These are phyloP conservation scores for Vitis hybrid DNA, from an alignment of 177 flowering plant species.

Conservation along the genomic window DNA sequence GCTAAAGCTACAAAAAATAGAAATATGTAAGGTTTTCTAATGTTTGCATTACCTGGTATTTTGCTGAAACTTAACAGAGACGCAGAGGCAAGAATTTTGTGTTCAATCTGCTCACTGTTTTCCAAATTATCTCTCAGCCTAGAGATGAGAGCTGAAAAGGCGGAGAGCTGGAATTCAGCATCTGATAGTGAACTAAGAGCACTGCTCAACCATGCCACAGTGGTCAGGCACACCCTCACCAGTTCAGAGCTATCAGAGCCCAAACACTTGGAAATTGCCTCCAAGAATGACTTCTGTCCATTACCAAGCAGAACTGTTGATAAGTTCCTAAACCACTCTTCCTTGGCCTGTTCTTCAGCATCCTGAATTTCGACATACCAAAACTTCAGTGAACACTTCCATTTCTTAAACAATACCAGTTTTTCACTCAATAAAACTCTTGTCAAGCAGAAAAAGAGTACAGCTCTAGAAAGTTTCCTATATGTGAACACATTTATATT, in stretches of 20 bases:
- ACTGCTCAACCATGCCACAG: slow-evolving; percentile 62
- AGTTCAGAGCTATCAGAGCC: slow-evolving; percentile 35
- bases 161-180: slow-evolving; percentile 48
- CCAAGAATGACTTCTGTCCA: slow-evolving; percentile 48
- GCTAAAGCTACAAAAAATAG: too few species aligned
- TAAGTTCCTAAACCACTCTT: slow-evolving; percentile 50
- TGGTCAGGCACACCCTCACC: slow-evolving; percentile 46
- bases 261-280: slow-evolving; percentile 51
- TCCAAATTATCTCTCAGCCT: slow-evolving; percentile 44
- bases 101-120: slow-evolving; percentile 37
- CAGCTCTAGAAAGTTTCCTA: background rate
- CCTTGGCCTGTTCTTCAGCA: slow-evolving; percentile 52
- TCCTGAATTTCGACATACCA: slow-evolving; percentile 26
- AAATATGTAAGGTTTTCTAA: too few species aligned
- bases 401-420: background rate
- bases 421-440: background rate
- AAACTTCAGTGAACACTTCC: background rate
- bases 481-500: too few species aligned
- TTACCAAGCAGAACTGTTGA: slow-evolving; percentile 44
- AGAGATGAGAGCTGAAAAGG: slow-evolving; percentile 52
- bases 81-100: slow-evolving; percentile 57
- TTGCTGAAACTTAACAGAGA: slow-evolving; percentile 62
- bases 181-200: slow-evolving; percentile 47
- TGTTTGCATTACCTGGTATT: slow-evolving; percentile 47
- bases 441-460: background rate